A percentile compares a stretch with the other conserved stretches of the same genome.
These are phyloP conservation scores for Pestalotiopsis sp. DNA, from an alignment of 2,329 filamentous ascomycete species.

Conservation along the genomic window DNA sequence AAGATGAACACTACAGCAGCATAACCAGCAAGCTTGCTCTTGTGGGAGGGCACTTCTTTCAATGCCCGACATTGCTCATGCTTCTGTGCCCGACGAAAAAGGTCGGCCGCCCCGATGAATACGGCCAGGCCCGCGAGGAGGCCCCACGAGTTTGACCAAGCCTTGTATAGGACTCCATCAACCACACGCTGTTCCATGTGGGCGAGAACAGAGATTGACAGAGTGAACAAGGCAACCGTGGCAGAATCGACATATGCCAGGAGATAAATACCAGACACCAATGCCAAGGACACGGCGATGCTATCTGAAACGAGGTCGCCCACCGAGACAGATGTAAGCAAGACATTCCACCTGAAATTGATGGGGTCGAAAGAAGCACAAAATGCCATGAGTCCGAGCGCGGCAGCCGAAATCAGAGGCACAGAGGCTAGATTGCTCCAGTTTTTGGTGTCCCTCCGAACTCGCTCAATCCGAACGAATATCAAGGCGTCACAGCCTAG, in stretches of 20 bases:
- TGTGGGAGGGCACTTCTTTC: slow-evolving; percentile 17
- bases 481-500: slow-evolving; percentile 32
- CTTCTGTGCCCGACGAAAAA: slow-evolving; percentile 21
- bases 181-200: slow-evolving; percentile 24
- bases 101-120: slow-evolving; percentile 24
- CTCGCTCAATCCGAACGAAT: slow-evolving; percentile 25
- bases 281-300: slow-evolving; percentile 19
- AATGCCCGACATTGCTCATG: slow-evolving; percentile 10
- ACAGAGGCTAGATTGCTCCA: slow-evolving; percentile 25
- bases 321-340: slow-evolving; percentile 26
- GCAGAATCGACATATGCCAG: slow-evolving; percentile 28
- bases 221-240: slow-evolving; percentile 27
- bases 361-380: slow-evolving; percentile 28
- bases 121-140: slow-evolving; percentile 20
- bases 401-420: slow-evolving; percentile 23
- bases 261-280: slow-evolving; percentile 29
- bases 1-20: slow-evolving; percentile 20
- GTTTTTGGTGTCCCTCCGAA: slow-evolving; percentile 24
- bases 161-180: slow-evolving; percentile 22
- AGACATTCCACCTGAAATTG: slow-evolving; percentile 32
- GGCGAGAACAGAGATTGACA: slow-evolving; percentile 23
- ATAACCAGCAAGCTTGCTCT: slow-evolving; percentile 20
- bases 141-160: slow-evolving; percentile 25
- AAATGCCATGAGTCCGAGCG: slow-evolving; percentile 25
- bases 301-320: slow-evolving; percentile 33